Percentiles rank a stretch among this genome's conserved stretches.
phyloP scores from a whole-genome alignment of 495 filamentous ascomycete species.

The Hypoxylon fragiforme region DNA sequence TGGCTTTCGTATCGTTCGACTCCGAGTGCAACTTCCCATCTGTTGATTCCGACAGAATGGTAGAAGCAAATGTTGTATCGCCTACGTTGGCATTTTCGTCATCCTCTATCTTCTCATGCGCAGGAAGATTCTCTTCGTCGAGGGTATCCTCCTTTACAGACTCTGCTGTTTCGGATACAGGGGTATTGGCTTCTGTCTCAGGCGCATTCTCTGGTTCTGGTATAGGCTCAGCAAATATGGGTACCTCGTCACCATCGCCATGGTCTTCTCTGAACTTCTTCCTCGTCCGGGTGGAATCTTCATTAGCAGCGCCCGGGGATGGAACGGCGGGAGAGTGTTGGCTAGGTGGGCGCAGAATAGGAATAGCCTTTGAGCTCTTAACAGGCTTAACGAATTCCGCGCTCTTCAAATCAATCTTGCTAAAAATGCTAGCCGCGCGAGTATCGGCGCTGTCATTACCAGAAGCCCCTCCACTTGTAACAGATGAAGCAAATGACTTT shows the following conservation, averaged over 20 bases:
- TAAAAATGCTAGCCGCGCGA: conserved; percentile 65
- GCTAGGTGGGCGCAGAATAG: conserved; percentile 72
- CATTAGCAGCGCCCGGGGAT: conserved; percentile 38
- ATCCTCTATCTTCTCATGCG: conserved; percentile 47
- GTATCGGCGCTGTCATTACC: conserved; percentile 42
- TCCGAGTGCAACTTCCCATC: conserved; percentile 51
- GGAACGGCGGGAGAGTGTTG: conserved; percentile 27
- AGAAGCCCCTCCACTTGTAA: conserved; percentile 42
- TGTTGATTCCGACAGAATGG: conserved; percentile 49
- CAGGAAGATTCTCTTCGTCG: conserved; percentile 17
- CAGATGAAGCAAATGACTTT: conserved; percentile 45
- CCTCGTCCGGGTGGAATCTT: conserved; percentile 68
- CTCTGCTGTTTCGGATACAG: conserved; percentile 21
- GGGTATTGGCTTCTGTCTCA: conserved; percentile 39
- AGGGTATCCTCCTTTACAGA: conserved; percentile 38
- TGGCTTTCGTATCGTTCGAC: conserved; percentile 52
- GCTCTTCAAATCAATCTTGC: conserved; percentile 66
- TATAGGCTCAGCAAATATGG: conserved; percentile 63
- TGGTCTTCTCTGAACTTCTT: conserved; percentile 60
- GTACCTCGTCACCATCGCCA: conserved; percentile 67
- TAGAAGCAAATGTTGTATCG: conserved; percentile 51
- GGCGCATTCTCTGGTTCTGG: conserved; percentile 55
- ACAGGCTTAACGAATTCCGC: conserved; percentile 61
- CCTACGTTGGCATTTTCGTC: conserved; percentile 45
- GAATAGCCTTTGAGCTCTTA: conserved; percentile 79